These are phyloP conservation scores for Cyberlindnera subsufficiens DNA, from an alignment of 805 yeast genomes.

Conservation along the genomic window DNA sequence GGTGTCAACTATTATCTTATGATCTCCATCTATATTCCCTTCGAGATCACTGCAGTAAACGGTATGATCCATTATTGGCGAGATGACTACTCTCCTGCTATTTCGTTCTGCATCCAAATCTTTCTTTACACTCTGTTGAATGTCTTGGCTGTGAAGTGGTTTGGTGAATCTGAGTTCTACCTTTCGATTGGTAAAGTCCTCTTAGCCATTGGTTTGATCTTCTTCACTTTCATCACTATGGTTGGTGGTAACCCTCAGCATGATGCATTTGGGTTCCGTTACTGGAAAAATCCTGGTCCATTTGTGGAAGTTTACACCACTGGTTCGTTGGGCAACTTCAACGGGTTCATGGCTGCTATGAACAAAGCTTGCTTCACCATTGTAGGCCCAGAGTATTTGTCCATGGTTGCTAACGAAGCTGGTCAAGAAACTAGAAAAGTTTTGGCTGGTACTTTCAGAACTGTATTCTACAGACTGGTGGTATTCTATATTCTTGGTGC, in stretches of 20 bases:
- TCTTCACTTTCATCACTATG: slow-evolving; percentile 73
- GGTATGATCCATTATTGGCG: slow-evolving; percentile 52
- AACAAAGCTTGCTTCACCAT: slow-evolving; percentile 69
- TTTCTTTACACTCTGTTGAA: slow-evolving; percentile 49
- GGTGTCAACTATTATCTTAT: slow-evolving; percentile 53
- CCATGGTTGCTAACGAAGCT: slow-evolving; percentile 78
- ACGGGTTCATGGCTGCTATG: slow-evolving; percentile 68
- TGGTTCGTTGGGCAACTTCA: slow-evolving; percentile 57
- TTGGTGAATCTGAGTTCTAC: slow-evolving; percentile 48
- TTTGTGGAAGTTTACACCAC: slow-evolving; percentile 49
- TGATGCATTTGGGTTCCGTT: slow-evolving; percentile 53
- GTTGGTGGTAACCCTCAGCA: slow-evolving; percentile 77
- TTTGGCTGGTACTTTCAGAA: slow-evolving; percentile 66
- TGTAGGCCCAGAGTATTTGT: slow-evolving; percentile 79
- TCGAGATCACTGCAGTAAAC: slow-evolving; percentile 48
- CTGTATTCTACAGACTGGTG: slow-evolving; percentile 56
- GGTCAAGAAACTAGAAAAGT: slow-evolving; percentile 65
- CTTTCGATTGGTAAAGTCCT: slow-evolving; percentile 67
- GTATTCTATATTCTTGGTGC: slow-evolving; percentile 62
- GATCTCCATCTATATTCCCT: slow-evolving; percentile 44
- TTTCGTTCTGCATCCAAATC: slow-evolving; percentile 41
- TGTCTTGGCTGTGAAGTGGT: slow-evolving; percentile 47
- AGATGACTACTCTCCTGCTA: slow-evolving; percentile 68
- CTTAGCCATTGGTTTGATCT: slow-evolving; percentile 59
- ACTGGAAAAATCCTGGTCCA: slow-evolving; percentile 42